Conservation (phyloP, 257 asterid genomes). For the Perilla frutescens region DNA sequence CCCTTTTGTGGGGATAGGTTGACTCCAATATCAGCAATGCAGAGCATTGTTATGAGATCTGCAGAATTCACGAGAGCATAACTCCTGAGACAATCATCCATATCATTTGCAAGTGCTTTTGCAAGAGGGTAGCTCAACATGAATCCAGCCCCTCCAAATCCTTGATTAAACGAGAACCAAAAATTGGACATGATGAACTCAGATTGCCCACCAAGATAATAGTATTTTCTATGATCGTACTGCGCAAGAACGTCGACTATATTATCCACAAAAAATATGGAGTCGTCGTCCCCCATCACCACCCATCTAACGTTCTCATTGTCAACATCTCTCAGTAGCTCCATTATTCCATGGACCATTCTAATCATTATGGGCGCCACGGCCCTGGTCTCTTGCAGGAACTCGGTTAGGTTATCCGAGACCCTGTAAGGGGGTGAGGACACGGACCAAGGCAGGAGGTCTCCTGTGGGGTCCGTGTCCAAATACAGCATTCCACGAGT, state of each 20-base stretch:
- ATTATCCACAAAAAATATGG: slow-evolving; percentile 67
- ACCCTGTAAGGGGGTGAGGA: slow-evolving; percentile 55
- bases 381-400: slow-evolving; percentile 38
- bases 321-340: slow-evolving; percentile 47
- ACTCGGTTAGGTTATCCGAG: slow-evolving; percentile 40
- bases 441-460: slow-evolving; percentile 60
- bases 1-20: slow-evolving; percentile 46
- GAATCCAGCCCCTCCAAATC: slow-evolving; percentile 66
- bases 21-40: slow-evolving; percentile 63
- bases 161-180: slow-evolving; percentile 53
- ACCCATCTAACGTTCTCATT: slow-evolving; percentile 58
- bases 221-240: slow-evolving; percentile 60
- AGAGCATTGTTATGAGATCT: slow-evolving; percentile 45
- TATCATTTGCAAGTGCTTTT: slow-evolving; percentile 44
- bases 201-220: slow-evolving; percentile 63
- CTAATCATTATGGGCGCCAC: slow-evolving; percentile 45
- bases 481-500: slow-evolving; percentile 51
- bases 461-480: slow-evolving; percentile 45
- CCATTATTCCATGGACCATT: slow-evolving; percentile 63
- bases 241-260: slow-evolving; percentile 51
- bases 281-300: slow-evolving; percentile 80
- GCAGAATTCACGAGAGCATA: slow-evolving; percentile 41
- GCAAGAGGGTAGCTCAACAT: slow-evolving; percentile 60
- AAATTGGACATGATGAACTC: slow-evolving; percentile 55
- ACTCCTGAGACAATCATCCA: slow-evolving; percentile 49